Conservation (phyloP, 768 basidiomycete species). For the Rubroboletus satanas region DNA sequence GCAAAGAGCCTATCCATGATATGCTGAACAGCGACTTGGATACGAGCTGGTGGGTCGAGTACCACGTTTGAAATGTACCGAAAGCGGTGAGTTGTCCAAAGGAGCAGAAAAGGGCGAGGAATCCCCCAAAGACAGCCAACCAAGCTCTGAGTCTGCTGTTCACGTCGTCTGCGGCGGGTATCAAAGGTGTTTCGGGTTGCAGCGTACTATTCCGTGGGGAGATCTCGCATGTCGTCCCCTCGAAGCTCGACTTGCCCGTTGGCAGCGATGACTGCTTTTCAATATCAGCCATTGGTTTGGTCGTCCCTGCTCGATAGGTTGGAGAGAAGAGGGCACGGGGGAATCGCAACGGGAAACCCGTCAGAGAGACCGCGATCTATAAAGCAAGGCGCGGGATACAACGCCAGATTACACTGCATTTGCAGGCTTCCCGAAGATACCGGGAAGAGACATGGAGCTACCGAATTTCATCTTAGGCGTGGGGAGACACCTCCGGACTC, state of each 20-base stretch:
- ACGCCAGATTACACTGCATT: slow-evolving; percentile 25
- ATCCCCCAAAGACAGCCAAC: slow-evolving; percentile 60
- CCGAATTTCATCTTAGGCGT: slow-evolving; percentile 10
- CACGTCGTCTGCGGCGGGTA: slow-evolving; percentile 7
- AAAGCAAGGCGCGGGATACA: slow-evolving; percentile 18
- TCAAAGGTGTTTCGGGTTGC: slow-evolving; percentile 16
- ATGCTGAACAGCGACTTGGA: slow-evolving; percentile 51
- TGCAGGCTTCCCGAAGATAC: slow-evolving; percentile 18
- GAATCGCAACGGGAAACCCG: slow-evolving; percentile 5
- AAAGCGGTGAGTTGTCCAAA: slow-evolving; percentile 73
- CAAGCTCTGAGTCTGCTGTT: slow-evolving; percentile 28
- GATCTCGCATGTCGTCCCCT: slow-evolving; percentile 13
- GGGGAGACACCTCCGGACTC: slow-evolving; percentile 3
- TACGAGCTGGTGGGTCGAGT: slow-evolving; percentile 54
- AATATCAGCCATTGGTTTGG: slow-evolving; percentile 25
- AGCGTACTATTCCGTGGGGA: slow-evolving; percentile 25
- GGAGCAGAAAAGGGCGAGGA: slow-evolving; percentile 61
- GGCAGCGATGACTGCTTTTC: slow-evolving; percentile 28
- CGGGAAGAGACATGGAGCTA: slow-evolving; percentile 20
- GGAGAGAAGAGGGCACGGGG: slow-evolving; percentile 11
- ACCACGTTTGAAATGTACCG: slow-evolving; percentile 70
- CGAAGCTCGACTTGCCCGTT: slow-evolving; percentile 20
- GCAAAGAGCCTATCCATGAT: slow-evolving; percentile 69
- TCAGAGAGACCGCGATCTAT: slow-evolving; percentile 19
- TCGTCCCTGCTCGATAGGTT: slow-evolving; percentile 4